These are phyloP conservation scores for Mentha longifolia DNA, from an alignment of 257 asterid species.

Conservation along the genomic window DNA sequence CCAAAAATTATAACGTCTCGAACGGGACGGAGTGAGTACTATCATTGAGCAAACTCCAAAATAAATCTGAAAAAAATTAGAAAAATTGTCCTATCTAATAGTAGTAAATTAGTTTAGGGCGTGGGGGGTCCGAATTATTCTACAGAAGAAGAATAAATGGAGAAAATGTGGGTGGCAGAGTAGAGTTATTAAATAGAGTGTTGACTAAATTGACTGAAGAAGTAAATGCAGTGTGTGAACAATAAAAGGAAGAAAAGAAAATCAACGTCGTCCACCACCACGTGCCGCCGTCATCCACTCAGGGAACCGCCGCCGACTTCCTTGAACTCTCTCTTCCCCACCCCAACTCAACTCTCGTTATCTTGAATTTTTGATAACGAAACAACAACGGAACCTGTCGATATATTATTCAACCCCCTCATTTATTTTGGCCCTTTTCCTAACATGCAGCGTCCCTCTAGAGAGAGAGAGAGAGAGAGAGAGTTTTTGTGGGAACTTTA, in stretches of 20 bases:
- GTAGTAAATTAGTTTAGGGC: neutral
- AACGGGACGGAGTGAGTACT: no score
- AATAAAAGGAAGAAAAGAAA: conserved; percentile 30
- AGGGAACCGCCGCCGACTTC: conserved; percentile 47
- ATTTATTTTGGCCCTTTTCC: no score
- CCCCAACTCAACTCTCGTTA: neutral
- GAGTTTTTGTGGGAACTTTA: neutral
- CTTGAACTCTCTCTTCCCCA: conserved; percentile 20
- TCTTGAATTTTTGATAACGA: neutral
- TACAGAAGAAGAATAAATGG: conserved; percentile 12
- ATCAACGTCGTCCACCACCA: conserved; percentile 37
- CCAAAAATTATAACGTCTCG: no score
- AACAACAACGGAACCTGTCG: conserved; percentile 18
- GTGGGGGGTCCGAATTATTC: conserved; percentile 20
- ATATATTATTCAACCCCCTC: neutral
- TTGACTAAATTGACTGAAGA: conserved; percentile 34
- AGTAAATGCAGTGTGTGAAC: conserved; percentile 44
- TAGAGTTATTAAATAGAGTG: conserved; percentile 13
- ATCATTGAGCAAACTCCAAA: no score
- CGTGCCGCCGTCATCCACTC: conserved; percentile 37
- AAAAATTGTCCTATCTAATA: no score
- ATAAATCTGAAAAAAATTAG: neutral
- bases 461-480: no score
- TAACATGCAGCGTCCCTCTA: no score
- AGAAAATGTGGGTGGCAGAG: conserved; percentile 18